Evolutionary conservation across 2,329 filamentous ascomycete genomes (phyloP), one percentile per base, ranked within the genome.

Genomic region (Pestalotiopsis sp.): DNA sequence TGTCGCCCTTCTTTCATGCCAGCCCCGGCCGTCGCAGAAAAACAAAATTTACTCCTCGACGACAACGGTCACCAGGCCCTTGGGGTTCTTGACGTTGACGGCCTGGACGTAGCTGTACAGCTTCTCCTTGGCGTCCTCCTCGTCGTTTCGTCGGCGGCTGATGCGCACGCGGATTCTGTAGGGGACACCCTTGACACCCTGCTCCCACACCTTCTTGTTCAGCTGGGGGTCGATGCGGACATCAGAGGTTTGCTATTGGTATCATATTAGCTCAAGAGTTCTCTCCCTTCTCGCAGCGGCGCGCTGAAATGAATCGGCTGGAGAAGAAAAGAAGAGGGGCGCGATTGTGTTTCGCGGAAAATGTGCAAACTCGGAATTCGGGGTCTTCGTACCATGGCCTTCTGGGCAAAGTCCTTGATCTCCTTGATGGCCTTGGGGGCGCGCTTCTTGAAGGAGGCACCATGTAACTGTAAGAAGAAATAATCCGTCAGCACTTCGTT

Each of bases 191-290:
- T 98, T 99, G 89, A 99, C 91, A 84, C 96, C 96, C 81, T 92
- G 88, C 87, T 99, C 96, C 96, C 96, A 99, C 83, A 99, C 95
- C 91, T 99, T 98, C 93, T 99, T 99, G 92, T 99, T 99, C 81
- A 99, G 88, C 87, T 96, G 92, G 81, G 96, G 96, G 90, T 99
- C 96, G 81, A 99, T 86, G 79, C 96, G 96, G 86, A 99, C 96
- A 83, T 99, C 96, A 80, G 89, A 85, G 86, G 96, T 99, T 82
- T 95, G 95, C 96, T 99, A 77, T 69, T 65, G 64, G 68, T 66
- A 69, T 69, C 58, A 24, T 58, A 73, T 76, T 74, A 75, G 72
- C 69, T 56, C 48, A 58, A 6, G 60, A 22, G 26, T 35, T 35
- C 30, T 9, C 2, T 62, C 20, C 24, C n/a, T 26, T 52, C 52